phyloP scores from a whole-genome alignment of 176 grass and related monocot species.

The Aegilops umbellulata region DNA sequence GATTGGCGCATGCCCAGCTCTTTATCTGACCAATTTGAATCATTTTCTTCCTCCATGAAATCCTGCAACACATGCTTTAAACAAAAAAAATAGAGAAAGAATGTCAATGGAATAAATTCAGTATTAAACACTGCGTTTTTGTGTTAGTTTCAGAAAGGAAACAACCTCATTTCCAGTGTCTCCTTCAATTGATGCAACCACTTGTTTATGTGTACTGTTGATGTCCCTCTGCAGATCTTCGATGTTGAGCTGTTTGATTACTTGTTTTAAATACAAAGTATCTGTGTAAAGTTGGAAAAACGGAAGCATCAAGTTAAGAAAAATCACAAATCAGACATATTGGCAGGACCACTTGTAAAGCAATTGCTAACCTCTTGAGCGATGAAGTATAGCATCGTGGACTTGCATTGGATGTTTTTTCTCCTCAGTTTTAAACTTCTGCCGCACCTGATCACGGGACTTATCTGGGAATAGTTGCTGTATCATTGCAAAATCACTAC shows the following conservation, averaged over 20 bases:
- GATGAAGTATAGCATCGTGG: slow-evolving; percentile 63
- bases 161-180: slow-evolving; percentile 32
- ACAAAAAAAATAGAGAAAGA: not conserved
- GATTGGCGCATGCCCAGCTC: not conserved
- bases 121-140: not conserved
- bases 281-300: slow-evolving; percentile 40
- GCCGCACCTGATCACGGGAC: slow-evolving; percentile 60
- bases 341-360: not conserved
- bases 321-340: not conserved
- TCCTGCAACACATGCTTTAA: slow-evolving; percentile 19
- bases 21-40: slow-evolving; percentile 22
- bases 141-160: not conserved
- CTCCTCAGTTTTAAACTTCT: slow-evolving; percentile 86
- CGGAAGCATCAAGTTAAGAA: not conserved
- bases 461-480: slow-evolving; percentile 70
- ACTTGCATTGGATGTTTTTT: slow-evolving; percentile 61
- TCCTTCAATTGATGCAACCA: slow-evolving; percentile 22
- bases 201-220: slow-evolving; percentile 28
- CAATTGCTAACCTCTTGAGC: slow-evolving; percentile 47
- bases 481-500: slow-evolving; percentile 91
- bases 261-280: slow-evolving; percentile 65
- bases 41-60: slow-evolving; percentile 21
- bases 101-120: not conserved
- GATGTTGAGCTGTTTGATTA: slow-evolving; percentile 71
- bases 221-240: slow-evolving; percentile 23